Evolutionary conservation across 176 grass and related monocot genomes (phyloP).

Genomic region (Elymus sibiricus): DNA sequence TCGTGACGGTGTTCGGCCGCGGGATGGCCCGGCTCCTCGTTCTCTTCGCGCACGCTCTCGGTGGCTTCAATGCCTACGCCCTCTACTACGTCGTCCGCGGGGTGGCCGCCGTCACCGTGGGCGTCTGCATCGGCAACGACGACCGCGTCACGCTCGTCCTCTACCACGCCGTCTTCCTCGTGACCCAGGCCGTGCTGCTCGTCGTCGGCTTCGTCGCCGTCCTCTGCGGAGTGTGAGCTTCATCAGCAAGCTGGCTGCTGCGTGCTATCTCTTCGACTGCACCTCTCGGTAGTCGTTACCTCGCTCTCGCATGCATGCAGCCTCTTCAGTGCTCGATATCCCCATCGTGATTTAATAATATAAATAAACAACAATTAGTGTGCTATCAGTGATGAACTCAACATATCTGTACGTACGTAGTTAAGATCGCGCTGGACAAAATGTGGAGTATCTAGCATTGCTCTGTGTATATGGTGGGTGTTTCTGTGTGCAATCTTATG

Average conservation of each 20-base stretch:
- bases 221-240: not conserved
- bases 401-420: not conserved
- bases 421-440: too few species aligned
- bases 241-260: not conserved
- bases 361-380: not conserved
- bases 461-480: not conserved
- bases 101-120: not conserved
- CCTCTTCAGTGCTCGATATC: not conserved
- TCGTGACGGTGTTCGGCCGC: not conserved
- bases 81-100: not conserved
- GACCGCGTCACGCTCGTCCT: not conserved
- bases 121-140: not conserved
- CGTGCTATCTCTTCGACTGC: not conserved
- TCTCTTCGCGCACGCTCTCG: not conserved
- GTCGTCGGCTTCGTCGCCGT: not conserved
- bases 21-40: not conserved
- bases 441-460: too few species aligned
- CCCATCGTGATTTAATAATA: too few species aligned
- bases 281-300: not conserved
- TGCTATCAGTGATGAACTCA: not conserved
- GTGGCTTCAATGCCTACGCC: not conserved
- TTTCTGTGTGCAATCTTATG: not conserved
- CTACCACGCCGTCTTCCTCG: not conserved
- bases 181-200: not conserved
- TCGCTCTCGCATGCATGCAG: not conserved